These are phyloP conservation scores for Eucalyptus sideroxylon DNA, from an alignment of 345 rosid species.

Conservation along the genomic window DNA sequence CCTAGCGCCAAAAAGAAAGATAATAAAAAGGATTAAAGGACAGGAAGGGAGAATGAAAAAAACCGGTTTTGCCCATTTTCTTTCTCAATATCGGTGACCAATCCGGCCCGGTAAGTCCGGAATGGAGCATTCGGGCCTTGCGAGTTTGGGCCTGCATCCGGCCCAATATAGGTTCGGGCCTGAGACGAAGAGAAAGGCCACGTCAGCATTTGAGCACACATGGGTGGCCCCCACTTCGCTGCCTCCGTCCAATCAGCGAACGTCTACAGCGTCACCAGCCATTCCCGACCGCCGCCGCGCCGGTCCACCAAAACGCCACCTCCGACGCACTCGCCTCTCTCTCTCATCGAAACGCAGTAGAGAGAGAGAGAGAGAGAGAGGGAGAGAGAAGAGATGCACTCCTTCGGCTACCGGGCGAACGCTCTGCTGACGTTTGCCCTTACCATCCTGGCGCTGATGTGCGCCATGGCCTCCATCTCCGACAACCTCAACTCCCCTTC, in stretches of 20 bases:
- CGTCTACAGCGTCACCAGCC: background rate
- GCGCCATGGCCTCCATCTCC: constrained; percentile 74
- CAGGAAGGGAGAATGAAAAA: background rate
- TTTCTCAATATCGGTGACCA: background rate
- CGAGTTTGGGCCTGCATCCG: background rate
- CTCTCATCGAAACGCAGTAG: background rate
- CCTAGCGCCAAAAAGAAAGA: background rate
- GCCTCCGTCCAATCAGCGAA: background rate
- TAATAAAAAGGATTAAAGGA: background rate
- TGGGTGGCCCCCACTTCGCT: background rate
- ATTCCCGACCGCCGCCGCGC: background rate
- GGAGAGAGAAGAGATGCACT: constrained; percentile 43
- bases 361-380: background rate
- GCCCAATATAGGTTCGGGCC: background rate
- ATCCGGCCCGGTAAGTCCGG: too few relatives aligned
- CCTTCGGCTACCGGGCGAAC: constrained; percentile 83
- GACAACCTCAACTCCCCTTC: constrained; percentile 78
- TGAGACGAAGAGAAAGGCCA: background rate
- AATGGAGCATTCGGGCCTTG: background rate
- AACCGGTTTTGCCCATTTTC: background rate
- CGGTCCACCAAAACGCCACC: background rate
- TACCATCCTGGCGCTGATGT: constrained; percentile 74
- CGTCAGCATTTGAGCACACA: background rate
- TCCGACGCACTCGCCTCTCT: background rate
- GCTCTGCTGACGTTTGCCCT: constrained; percentile 76